Evolutionary conservation across 75 land plant genomes (phyloP).

Genomic region (Picea sitchensis): DNA sequence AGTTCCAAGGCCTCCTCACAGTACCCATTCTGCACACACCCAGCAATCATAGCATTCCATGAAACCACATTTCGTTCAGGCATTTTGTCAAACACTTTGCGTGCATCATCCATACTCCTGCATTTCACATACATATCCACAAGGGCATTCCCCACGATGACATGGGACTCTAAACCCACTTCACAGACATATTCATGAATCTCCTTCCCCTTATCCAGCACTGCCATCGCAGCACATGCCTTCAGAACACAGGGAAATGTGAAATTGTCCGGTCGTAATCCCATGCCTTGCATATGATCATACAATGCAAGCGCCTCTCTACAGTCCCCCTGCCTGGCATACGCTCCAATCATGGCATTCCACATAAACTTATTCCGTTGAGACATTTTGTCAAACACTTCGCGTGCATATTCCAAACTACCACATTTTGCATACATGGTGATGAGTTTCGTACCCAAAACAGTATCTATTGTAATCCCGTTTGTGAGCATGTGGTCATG

Average conservation of each 20-base stretch:
- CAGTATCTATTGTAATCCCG: too few species aligned
- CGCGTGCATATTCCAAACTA: conserved; percentile 11
- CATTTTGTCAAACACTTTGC: background rate
- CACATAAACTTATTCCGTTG: conserved; percentile 41
- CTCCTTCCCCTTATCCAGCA: background rate
- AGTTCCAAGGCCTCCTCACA: background rate
- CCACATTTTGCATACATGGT: conserved; percentile 48
- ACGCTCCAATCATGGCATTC: conserved; percentile 43
- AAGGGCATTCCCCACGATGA: conserved; percentile 5
- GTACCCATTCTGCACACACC: conserved; percentile 5
- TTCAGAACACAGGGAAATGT: conserved; percentile 29
- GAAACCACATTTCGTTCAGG: background rate
- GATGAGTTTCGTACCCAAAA: conserved; percentile 10
- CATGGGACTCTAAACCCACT: conserved; percentile 10
- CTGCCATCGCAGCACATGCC: conserved; percentile 20
- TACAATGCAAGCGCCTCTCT: conserved; percentile 28
- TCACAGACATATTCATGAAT: conserved; percentile 12
- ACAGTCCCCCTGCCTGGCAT: conserved; percentile 14
- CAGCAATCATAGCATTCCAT: conserved; percentile 13
- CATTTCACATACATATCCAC: conserved; percentile 6
- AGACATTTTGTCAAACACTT: conserved; percentile 43
- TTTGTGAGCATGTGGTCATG: background rate
- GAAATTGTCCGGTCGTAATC: conserved; percentile 29
- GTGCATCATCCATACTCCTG: background rate
- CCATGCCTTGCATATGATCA: conserved; percentile 24